These are phyloP conservation scores for Rhodotorula sp. DNA, from an alignment of 1,284 basidiomycete genomes.

Conservation along the genomic window DNA sequence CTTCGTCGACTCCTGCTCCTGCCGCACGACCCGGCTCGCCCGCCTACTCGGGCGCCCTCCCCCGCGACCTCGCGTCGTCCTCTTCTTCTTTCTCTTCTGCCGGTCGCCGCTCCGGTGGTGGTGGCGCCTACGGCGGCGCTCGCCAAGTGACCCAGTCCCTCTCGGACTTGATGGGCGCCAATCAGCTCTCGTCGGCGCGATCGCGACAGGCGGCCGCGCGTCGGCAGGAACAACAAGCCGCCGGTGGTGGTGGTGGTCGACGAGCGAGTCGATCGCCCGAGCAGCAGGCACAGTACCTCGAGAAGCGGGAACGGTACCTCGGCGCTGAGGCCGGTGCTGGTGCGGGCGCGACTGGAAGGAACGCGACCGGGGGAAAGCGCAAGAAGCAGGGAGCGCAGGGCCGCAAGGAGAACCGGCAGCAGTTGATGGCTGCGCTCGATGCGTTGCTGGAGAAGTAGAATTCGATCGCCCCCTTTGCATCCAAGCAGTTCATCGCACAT, in stretches of 20 bases:
- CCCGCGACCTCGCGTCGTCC: constrained; percentile 9
- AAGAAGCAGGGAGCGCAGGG: constrained; percentile 7
- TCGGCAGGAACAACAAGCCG: neutral
- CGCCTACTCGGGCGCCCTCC: constrained; percentile 22
- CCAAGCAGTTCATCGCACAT: neutral
- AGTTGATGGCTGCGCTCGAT: constrained; percentile 4
- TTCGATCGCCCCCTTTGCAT: neutral
- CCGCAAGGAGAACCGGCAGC: neutral
- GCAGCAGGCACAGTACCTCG: constrained; percentile 16
- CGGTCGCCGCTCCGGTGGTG: neutral
- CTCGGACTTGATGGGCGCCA: neutral
- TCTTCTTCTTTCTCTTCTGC: neutral
- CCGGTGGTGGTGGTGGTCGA: neutral
- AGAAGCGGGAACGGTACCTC: constrained; percentile 1
- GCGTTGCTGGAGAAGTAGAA: constrained; percentile 10
- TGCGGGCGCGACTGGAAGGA: neutral
- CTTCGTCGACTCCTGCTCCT: neutral
- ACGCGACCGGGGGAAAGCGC: neutral
- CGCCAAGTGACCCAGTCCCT: neutral
- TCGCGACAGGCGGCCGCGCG: neutral
- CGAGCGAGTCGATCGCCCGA: constrained; percentile 1
- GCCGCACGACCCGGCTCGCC: constrained; percentile 18
- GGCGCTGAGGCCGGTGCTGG: neutral
- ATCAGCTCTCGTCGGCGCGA: neutral
- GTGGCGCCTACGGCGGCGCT: neutral